Percentiles rank a stretch among this genome's conserved stretches.
Evolutionary conservation across 202 grass and related monocot genomes (phyloP).

Genomic region (Hordeum pubiflorum): DNA sequence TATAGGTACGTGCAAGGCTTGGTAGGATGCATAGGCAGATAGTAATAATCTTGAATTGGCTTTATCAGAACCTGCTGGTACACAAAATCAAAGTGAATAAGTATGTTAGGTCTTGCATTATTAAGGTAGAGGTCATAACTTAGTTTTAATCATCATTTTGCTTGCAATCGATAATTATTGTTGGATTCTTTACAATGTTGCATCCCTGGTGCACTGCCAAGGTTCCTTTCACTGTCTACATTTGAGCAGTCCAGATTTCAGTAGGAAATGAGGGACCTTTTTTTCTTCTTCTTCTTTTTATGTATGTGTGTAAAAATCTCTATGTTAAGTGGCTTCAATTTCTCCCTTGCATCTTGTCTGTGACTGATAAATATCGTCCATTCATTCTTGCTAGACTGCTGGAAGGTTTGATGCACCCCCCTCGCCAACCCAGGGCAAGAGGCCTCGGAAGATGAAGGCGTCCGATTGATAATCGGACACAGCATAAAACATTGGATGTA

Average conservation of each 20-base stretch:
- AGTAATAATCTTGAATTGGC: background rate
- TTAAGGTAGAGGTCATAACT: background rate
- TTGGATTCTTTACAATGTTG: background rate
- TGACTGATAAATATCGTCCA: conserved; percentile 8
- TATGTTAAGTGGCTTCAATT: background rate
- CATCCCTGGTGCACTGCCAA: background rate
- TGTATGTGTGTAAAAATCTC: background rate
- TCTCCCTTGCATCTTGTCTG: background rate
- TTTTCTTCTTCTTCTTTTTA: background rate
- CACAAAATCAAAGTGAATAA: background rate
- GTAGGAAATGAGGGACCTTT: background rate
- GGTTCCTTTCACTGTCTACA: background rate
- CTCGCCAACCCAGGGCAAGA: conserved; percentile 83
- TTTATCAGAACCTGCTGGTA: background rate
- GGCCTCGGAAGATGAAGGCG: conserved; percentile 81
- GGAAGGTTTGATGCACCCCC: conserved; percentile 83
- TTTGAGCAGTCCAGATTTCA: background rate
- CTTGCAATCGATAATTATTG: background rate
- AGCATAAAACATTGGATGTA: background rate
- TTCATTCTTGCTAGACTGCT: conserved; percentile 29
- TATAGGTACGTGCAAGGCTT: background rate
- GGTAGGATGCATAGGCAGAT: background rate
- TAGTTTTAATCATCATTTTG: background rate
- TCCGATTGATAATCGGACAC: conserved; percentile 49
- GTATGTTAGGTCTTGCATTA: background rate